phyloP scores from a whole-genome alignment of 2,329 filamentous ascomycete genomes.

The Cladophialophora bantiana region DNA sequence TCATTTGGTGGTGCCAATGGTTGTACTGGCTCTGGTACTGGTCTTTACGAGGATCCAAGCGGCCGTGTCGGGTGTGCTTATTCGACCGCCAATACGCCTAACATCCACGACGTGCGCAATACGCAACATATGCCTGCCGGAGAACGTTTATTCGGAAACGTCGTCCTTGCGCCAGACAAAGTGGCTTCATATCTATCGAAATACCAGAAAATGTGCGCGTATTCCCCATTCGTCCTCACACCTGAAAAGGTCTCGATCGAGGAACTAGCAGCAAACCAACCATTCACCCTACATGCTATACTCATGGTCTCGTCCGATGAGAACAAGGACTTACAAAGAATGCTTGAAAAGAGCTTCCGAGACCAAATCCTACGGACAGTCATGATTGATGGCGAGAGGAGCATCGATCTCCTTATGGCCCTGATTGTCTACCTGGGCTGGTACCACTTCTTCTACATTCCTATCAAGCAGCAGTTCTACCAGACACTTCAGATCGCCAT shows the following conservation, averaged over 20 bases:
- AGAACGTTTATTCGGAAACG: no score
- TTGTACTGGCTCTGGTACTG: no score
- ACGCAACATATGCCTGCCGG: no score
- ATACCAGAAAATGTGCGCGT: slow-evolving; percentile 10
- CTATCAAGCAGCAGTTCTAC: slow-evolving; percentile 25
- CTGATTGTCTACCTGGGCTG: slow-evolving; percentile 48
- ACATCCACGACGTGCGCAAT: no score
- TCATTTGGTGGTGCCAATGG: no score
- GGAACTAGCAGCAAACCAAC: slow-evolving; percentile 36
- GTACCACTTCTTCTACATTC: slow-evolving; percentile 38
- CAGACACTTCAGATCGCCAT: slow-evolving; percentile 22
- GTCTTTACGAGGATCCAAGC: no score
- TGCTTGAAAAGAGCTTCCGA: slow-evolving; percentile 42
- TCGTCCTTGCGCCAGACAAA: background rate
- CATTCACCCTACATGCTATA: slow-evolving; percentile 47
- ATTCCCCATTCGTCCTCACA: slow-evolving; percentile 15
- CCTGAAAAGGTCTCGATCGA: slow-evolving; percentile 1
- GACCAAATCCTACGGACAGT: slow-evolving; percentile 43
- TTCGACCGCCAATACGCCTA: no score
- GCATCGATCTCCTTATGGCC: slow-evolving; percentile 50
- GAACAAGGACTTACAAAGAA: slow-evolving; percentile 39
- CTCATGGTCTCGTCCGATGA: slow-evolving; percentile 41
- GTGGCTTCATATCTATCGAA: slow-evolving; percentile 2
- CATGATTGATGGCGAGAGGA: slow-evolving; percentile 44
- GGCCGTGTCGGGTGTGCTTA: no score